A percentile compares a stretch with the other conserved stretches of the same genome.
Evolutionary conservation across 345 rosid genomes (phyloP).

Genomic region (Lepidium aucheri): DNA sequence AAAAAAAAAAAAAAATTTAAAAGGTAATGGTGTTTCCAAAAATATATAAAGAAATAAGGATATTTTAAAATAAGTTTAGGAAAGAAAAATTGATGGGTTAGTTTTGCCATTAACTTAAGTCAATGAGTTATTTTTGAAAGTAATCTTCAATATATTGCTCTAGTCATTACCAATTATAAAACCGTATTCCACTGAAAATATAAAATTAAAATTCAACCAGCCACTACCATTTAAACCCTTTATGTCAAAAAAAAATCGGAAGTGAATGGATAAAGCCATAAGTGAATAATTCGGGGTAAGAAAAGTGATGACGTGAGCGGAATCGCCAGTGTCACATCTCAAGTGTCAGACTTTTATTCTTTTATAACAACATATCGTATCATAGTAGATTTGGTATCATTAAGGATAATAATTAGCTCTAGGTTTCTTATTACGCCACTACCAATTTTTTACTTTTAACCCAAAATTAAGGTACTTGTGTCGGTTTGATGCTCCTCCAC

Average conservation of each 20-base stretch:
- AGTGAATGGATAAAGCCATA: neutral
- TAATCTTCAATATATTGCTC: too few relatives aligned
- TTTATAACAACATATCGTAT: constrained; percentile 7
- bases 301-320: constrained; percentile 25
- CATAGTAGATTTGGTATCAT: constrained; percentile 32
- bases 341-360: constrained; percentile 12
- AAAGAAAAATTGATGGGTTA: too few relatives aligned
- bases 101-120: too few relatives aligned
- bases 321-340: constrained; percentile 31
- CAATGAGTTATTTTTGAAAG: too few relatives aligned
- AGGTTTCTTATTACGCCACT: constrained; percentile 17
- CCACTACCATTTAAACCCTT: too few relatives aligned
- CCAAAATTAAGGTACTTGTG: neutral
- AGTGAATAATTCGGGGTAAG: neutral
- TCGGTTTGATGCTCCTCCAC: constrained; percentile 4
- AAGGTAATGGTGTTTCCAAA: too few relatives aligned
- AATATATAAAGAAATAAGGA: too few relatives aligned
- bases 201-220: too few relatives aligned
- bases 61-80: too few relatives aligned
- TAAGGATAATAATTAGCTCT: constrained; percentile 28
- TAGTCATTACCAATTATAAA: too few relatives aligned
- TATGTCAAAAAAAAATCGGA: neutral
- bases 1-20: too few relatives aligned
- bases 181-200: too few relatives aligned
- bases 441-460: neutral